phyloP scores from a whole-genome alignment of 2,329 filamentous ascomycete genomes.

The Cadophora gregata region DNA sequence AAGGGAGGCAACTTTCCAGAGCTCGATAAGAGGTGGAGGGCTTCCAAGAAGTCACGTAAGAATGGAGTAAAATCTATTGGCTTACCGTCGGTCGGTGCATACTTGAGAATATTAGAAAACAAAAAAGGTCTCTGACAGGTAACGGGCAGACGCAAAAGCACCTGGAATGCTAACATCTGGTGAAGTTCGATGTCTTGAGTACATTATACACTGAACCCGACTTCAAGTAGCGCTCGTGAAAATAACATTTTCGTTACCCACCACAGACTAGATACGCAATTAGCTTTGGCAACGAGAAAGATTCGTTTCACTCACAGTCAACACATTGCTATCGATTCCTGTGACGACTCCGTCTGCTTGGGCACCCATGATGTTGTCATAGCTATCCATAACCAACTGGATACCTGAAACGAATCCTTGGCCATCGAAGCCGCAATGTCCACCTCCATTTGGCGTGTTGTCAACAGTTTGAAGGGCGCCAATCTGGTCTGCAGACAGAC shows the following conservation, averaged over 20 bases:
- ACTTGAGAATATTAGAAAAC: slow-evolving; percentile 30
- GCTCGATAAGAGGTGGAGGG: slow-evolving; percentile 29
- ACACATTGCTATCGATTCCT: slow-evolving; percentile 55
- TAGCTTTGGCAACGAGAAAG: slow-evolving; percentile 18
- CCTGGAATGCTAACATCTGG: no score
- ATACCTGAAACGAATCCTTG: slow-evolving; percentile 60
- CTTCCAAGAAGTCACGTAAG: slow-evolving; percentile 22
- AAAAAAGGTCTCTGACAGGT: slow-evolving; percentile 24
- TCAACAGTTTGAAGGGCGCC: slow-evolving; percentile 62
- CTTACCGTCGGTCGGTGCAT: slow-evolving; percentile 21
- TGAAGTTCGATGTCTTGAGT: not conserved
- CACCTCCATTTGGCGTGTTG: slow-evolving; percentile 59
- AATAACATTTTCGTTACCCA: slow-evolving; percentile 38
- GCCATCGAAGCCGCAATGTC: slow-evolving; percentile 64
- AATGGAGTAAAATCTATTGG: not conserved
- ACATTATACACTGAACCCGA: not conserved
- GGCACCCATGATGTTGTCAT: slow-evolving; percentile 56
- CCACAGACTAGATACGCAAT: slow-evolving; percentile 30
- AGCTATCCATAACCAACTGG: slow-evolving; percentile 61
- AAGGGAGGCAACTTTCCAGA: slow-evolving; percentile 20
- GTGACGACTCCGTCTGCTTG: slow-evolving; percentile 56
- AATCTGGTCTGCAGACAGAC: slow-evolving; percentile 52
- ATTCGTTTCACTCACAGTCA: slow-evolving; percentile 43
- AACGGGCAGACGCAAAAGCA: not conserved
- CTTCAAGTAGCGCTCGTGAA: slow-evolving; percentile 29